Base-by-base conservation (phyloP, 75 land plant genomes). In the Ceratopteris richardii region DNA sequence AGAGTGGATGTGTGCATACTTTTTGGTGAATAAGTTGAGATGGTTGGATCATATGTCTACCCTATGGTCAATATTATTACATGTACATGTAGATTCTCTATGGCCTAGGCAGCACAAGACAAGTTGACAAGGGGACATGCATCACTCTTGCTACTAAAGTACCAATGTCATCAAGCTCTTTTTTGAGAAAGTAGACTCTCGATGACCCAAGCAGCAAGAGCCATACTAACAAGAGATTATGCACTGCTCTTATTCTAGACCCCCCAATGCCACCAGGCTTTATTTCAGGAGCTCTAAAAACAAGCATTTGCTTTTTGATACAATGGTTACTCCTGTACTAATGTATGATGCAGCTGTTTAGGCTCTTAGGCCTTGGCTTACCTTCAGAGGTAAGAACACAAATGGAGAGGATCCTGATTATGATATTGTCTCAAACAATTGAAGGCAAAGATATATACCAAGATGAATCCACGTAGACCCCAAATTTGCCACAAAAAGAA, bases 31-130 rank as follows among this genome's bases (percentile, higher is more conserved):
- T 21, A 9, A 19, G 18, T 48, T 4, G 51, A 48, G 51, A 18
- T 48, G 20, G 51, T 48, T 9, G 20, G 51, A 9, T 48, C 51
- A 48, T 48, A 48, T 48, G 51, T 48, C 20, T 48, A 48, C 51
- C 4, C 20, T 9, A 18, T 14, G 20, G 51, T 48, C 11, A 48
- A 14, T 48, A 13, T 48, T 18, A 18, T 4, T 5, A 19, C 51
- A 6, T 18, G 4, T 19, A 17, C 51, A 9, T 10, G 42, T 40
- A 40, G 14, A 40, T 40, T 40, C 42, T 40, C 42, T 40, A 48
- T 48, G 51, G 20, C 18, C 6, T 21, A 48, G 20, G 51, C 20
- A 18, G 51, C 20, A 48, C 11, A 18, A 48, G 51, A 48, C 20
- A 9, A 21, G 4, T 21, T 48, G 6, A 48, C 51, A 9, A 48